Evolutionary conservation across 2,329 filamentous ascomycete genomes (phyloP), one percentile per base, ranked within the genome.

Genomic region (Aspergillus vadensis): DNA sequence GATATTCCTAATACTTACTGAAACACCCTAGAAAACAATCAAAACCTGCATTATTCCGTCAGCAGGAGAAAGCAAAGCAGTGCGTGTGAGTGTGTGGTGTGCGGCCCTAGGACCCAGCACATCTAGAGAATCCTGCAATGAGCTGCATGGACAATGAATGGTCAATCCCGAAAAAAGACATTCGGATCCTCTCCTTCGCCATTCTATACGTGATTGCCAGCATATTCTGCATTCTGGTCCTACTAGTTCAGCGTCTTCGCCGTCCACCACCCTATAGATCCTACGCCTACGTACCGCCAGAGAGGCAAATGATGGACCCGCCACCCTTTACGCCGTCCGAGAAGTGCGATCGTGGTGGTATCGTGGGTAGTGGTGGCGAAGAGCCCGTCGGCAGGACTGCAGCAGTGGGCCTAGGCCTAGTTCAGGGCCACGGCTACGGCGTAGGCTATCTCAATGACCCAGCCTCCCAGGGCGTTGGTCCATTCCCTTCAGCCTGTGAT

Each of bases 231-330:
- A 60, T 65, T 38, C 43, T 64, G 36, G 48, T 62, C 44, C 56
- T 67, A 7, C 55, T 67, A 7, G 65, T 61, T 8, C 65, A 62
- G 48, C 62, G 65, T 47, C 64, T 66, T 59, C 65, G 60, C 58
- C 62, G 60, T 58, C 66, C 57, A 57, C 59, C 50, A 57, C 61
- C 50, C 23, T 60, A 55, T 27, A 58, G 61, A 43, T 30, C 25
- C 25, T 50, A 19, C 47, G 25, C 47, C 47, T 61, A 54, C 61
- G 44, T 56, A 49, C 55, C 51, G 23, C 52, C 49, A 32, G 43
- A 56, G 61, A 61, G 62, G 54, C 63, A 58, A 67, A 68, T 68
- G 67, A 68, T 68, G 67, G 65, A 68, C 57, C 59, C 63, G 61
- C 59, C 49, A 17, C 59, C 51, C 21, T 47, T 38, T 15, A 44